Evolutionary conservation across 2,329 filamentous ascomycete genomes (phyloP).

Genomic region (Fusarium abutilonis): DNA sequence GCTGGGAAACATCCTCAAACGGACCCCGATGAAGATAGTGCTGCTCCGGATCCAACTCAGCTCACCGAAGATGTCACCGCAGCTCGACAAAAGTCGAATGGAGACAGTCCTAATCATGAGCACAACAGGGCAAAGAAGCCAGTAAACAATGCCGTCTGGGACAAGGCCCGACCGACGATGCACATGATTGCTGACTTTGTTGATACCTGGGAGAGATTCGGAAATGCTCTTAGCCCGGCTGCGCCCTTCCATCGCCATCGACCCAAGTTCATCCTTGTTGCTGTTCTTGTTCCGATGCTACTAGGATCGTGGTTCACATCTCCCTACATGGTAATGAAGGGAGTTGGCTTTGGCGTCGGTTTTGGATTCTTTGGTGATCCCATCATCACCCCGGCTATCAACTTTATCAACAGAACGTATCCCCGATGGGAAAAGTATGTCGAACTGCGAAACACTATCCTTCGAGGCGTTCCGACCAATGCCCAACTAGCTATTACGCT

Average conservation of each 20-base stretch:
- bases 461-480: slow-evolving; percentile 87
- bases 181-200: slow-evolving; percentile 57
- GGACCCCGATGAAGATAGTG: slow-evolving; percentile 63
- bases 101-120: slow-evolving; percentile 53
- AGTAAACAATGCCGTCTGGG: slow-evolving; percentile 80
- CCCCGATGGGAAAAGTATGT: slow-evolving; percentile 81
- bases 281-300: slow-evolving; percentile 62
- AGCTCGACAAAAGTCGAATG: slow-evolving; percentile 56
- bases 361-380: slow-evolving; percentile 85
- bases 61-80: slow-evolving; percentile 52
- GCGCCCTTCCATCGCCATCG: slow-evolving; percentile 66
- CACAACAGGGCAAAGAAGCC: slow-evolving; percentile 83
- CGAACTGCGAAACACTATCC: slow-evolving; percentile 77
- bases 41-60: slow-evolving; percentile 62
- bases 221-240: slow-evolving; percentile 69
- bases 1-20: slow-evolving; percentile 79
- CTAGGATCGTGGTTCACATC: slow-evolving; percentile 63
- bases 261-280: slow-evolving; percentile 65
- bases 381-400: slow-evolving; percentile 68
- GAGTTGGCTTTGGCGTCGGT: slow-evolving; percentile 72
- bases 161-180: slow-evolving; percentile 79
- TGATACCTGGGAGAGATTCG: slow-evolving; percentile 63
- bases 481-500: slow-evolving; percentile 84
- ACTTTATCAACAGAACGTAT: slow-evolving; percentile 67
- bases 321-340: slow-evolving; percentile 71